Percentiles rank a stretch among this genome's conserved stretches.
Evolutionary conservation across 257 asterid species (phyloP).

Genomic region (Nicotiana sylvestris): DNA sequence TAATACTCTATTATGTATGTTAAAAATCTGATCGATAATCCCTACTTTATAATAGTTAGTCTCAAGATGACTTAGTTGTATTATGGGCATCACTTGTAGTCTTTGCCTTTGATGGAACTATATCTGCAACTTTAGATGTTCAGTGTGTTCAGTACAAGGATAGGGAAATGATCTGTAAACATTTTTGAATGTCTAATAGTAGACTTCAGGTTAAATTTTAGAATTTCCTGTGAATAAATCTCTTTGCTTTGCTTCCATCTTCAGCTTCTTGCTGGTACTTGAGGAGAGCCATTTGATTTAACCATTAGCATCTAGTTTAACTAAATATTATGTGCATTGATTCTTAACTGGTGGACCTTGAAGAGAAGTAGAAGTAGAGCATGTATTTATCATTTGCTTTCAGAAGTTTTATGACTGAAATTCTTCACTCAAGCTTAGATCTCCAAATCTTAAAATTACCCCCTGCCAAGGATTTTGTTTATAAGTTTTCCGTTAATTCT

Average conservation of each 20-base stretch:
- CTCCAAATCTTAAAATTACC: neutral
- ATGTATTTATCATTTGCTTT: neutral
- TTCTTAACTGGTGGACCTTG: neutral
- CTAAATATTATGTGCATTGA: neutral
- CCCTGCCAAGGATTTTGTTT: neutral
- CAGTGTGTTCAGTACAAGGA: neutral
- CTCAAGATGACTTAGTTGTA: neutral
- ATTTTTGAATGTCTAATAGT: neutral
- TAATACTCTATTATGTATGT: neutral
- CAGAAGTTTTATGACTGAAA: neutral
- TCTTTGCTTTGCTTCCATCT: neutral
- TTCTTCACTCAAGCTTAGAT: neutral
- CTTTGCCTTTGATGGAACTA: neutral
- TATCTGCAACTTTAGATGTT: neutral
- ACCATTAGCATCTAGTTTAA: neutral
- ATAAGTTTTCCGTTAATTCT: neutral
- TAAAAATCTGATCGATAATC: neutral
- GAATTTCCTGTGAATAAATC: neutral
- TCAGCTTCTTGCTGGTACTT: conserved; percentile 11
- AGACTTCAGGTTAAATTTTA: neutral
- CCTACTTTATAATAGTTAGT: neutral
- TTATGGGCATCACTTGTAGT: neutral
- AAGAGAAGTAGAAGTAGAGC: neutral
- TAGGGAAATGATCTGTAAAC: neutral
- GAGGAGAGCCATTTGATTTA: neutral